Evolutionary conservation across 768 basidiomycete genomes (phyloP), one percentile per base, ranked within the genome.

Genomic region (Lactarius pseudohatsudake): DNA sequence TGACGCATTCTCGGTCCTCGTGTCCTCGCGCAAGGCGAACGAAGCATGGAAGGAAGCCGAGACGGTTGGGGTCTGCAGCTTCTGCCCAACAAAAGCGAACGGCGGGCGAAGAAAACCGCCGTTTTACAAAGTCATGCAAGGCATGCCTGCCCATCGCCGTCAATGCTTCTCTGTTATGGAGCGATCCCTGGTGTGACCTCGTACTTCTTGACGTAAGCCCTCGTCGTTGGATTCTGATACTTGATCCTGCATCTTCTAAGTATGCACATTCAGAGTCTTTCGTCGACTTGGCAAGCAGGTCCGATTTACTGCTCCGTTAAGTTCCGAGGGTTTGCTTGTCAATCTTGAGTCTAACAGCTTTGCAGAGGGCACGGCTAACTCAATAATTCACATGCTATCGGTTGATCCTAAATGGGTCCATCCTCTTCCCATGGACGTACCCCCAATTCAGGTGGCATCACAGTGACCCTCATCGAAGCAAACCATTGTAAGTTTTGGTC

Each of bases 121-220:
- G 0, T 98, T 98, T 75, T 98, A 96, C 79, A 99, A 98, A 78
- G 85, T 94, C 28, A 75, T 98, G 71, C 91, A 93, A 72, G 97
- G 97, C 1, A 97, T 98, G 95, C 94, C 96, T 98, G 95, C 94
- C 96, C 10, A 91, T 99, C 30, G 94, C 96, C 18, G 97, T 99
- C 0, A 97, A 99, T 74, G 97, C 96, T 1, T 99, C 26, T 99
- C 77, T 85, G 89, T 43, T 99, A 98, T 74, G 97, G 96, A 6
- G 81, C 83, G 32, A 95, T 99, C 58, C 95, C 96, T 6, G 87
- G 86, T 11, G 85, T 98, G 30, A 91, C 86, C 32, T 92, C 95
- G 0, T 98, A 98, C 75, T 94, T 97, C 71, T 77, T 98, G 68
- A 94, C 94, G 95, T 96, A 72, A 66, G 82, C 71, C 32, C 16